Conservation (phyloP, 2,329 filamentous ascomycete genomes). For the Phialemoniopsis sp. region DNA sequence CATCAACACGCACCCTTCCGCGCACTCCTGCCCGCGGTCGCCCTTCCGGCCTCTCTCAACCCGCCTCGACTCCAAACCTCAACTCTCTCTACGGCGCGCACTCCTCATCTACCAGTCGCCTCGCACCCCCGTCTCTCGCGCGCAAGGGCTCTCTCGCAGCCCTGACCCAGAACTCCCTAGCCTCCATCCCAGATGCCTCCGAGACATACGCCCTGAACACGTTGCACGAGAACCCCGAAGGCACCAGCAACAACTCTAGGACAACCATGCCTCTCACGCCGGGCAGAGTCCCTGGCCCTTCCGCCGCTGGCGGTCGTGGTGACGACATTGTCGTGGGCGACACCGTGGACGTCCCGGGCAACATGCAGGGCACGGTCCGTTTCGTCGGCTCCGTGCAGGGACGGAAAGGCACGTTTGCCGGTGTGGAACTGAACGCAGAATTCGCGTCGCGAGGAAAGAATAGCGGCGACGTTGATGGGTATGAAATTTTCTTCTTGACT, state of each 20-base stretch:
- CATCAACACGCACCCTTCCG: background rate
- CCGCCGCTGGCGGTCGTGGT: conserved; percentile 23
- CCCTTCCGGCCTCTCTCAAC: too few relatives aligned
- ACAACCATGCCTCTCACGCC: conserved; percentile 54
- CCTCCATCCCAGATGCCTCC: conserved; percentile 63
- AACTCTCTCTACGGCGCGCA: conserved; percentile 45
- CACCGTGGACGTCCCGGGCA: conserved; percentile 84
- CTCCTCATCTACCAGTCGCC: conserved; percentile 26
- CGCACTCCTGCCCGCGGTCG: too few relatives aligned
- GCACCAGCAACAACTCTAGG: conserved; percentile 24
- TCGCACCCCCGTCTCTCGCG: conserved; percentile 43
- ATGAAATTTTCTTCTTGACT: conserved; percentile 24
- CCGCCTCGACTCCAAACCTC: conserved; percentile 57
- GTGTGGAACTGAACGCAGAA: conserved; percentile 80
- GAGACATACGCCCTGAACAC: conserved; percentile 58
- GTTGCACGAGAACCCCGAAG: conserved; percentile 31
- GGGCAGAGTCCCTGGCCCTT: conserved; percentile 39
- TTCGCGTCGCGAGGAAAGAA: conserved; percentile 88
- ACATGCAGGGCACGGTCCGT: conserved; percentile 85
- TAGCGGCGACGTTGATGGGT: conserved; percentile 93
- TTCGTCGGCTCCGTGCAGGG: conserved; percentile 84
- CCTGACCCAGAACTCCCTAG: conserved; percentile 59
- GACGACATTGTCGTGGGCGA: conserved; percentile 68
- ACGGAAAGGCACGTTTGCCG: conserved; percentile 88
- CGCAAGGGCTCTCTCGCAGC: conserved; percentile 71